Percentiles rank a stretch among this genome's conserved stretches.
Evolutionary conservation across 805 yeast genomes (phyloP).

Genomic region (Saturnispora gosingensis): DNA sequence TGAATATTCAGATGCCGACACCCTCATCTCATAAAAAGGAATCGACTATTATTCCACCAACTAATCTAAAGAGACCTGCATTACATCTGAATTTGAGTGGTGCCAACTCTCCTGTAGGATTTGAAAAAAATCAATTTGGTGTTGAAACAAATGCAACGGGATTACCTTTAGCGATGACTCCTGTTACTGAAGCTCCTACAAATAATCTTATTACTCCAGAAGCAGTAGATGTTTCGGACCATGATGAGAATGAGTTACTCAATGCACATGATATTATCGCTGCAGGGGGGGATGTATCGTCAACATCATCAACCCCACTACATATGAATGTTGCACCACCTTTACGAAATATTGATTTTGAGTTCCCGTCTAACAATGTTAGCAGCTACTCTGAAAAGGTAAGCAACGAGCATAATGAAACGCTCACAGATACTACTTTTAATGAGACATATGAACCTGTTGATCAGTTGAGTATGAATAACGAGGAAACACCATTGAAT

Average conservation of each 20-base stretch:
- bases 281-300: background rate
- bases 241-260: background rate
- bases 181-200: slow-evolving; percentile 50
- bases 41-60: slow-evolving; percentile 14
- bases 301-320: slow-evolving; percentile 1
- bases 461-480: background rate
- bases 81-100: slow-evolving; percentile 6
- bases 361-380: background rate
- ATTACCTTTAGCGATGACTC: slow-evolving; percentile 68
- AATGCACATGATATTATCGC: background rate
- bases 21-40: slow-evolving; percentile 39
- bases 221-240: background rate
- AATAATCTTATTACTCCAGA: slow-evolving; percentile 8
- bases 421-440: slow-evolving; percentile 6
- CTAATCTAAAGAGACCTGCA: background rate
- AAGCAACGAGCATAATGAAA: slow-evolving; percentile 1
- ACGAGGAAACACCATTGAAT: background rate
- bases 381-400: background rate
- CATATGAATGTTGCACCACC: background rate
- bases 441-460: slow-evolving; percentile 3
- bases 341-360: background rate
- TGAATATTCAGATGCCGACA: slow-evolving; percentile 67
- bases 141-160: slow-evolving; percentile 53
- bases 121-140: slow-evolving; percentile 30
- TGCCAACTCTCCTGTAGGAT: background rate